Evolutionary conservation across 2,329 filamentous ascomycete species (phyloP), one percentile per base, ranked within the genome.

Genomic region (Microsporum audouinii): DNA sequence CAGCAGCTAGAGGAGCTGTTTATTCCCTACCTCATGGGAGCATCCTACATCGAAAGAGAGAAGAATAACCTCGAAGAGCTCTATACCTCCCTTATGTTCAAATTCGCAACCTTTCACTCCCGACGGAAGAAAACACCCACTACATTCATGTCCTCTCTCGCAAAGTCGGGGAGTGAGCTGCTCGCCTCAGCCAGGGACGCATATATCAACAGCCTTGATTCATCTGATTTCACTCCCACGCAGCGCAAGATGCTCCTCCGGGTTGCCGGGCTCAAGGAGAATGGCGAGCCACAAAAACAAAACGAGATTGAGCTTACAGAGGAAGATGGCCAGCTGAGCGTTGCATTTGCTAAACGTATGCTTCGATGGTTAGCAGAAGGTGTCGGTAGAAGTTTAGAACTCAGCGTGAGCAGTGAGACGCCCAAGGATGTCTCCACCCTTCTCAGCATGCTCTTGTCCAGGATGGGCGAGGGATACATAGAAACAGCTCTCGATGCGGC

Each of bases 291-390:
- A 65, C 70, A 72, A 29, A 85, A 87, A 69, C 88, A 89, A 72
- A 87, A 88, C 66, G 91, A 96, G 59, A 90, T 95, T 62, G 91
- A 95, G 71, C 88, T 97, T 36, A 86, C 87, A 0, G 94, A 97
- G 63, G 86, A 92, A 70, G 92, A 99, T 69, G 94, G 94, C 38
- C 80, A 85, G 61, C 78, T 97, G 31, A 92, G 86, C 66, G 79
- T 95, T 3, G 80, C 84, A n/a, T 91, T 88, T 71, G 89, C 91
- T n/a, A 97, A 97, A 76, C 84, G 94, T 61, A 99, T 99, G 91
- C 82, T 99, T 63, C 95, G 89, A 71, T 99, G 94, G 94, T 79
- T 99, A 45, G 94, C 94, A 1, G 94, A 99, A 77, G 91, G 89
- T 64, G 92, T 99, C 29, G 88, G 94, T 43, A 82, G 94, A 65